Percentiles rank a stretch among this genome's conserved stretches.
phyloP scores from a whole-genome alignment of 2,329 filamentous ascomycete genomes.

The Acarospora socialis region DNA sequence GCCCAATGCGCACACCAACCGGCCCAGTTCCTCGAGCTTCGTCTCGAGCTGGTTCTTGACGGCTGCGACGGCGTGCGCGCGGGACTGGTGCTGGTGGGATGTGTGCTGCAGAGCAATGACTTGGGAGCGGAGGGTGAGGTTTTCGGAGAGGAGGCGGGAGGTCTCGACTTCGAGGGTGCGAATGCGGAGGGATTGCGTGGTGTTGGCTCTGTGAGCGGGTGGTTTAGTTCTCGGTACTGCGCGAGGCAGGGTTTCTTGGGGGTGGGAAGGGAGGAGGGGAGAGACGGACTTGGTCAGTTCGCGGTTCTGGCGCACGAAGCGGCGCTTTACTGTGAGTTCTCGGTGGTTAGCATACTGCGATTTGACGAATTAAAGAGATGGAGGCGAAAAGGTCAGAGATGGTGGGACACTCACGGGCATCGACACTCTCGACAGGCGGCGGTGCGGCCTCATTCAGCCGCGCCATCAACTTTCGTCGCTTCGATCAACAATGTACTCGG shows the following conservation, averaged over 20 bases:
- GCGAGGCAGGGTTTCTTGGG: too few species aligned
- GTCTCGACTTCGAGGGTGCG: constrained; percentile 49
- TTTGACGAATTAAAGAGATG: not conserved
- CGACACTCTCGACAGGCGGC: constrained; percentile 29
- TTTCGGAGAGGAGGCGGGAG: constrained; percentile 45
- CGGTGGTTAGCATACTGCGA: constrained; percentile 2
- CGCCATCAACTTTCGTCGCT: constrained; percentile 25
- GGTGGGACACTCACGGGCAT: constrained; percentile 27
- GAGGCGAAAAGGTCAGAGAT: not conserved
- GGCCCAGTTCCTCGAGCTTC: constrained; percentile 42
- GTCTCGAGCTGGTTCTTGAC: constrained; percentile 41
- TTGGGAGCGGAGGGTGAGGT: constrained; percentile 44
- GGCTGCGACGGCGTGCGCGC: constrained; percentile 33
- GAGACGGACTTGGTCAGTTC: constrained; percentile 36
- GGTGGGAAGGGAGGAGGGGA: constrained; percentile 23
- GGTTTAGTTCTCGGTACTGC: not conserved
- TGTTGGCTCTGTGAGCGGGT: constrained; percentile 37
- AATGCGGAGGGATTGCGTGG: constrained; percentile 49
- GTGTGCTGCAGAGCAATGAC: constrained; percentile 42
- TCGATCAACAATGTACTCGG: too few species aligned
- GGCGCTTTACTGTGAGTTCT: constrained; percentile 42
- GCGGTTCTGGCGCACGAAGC: constrained; percentile 51
- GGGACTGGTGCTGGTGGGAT: constrained; percentile 31
- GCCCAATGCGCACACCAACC: constrained; percentile 40
- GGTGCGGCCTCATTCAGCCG: constrained; percentile 34